Evolutionary conservation across 2,329 filamentous ascomycete species (phyloP), one percentile per base, ranked within the genome.

Genomic region (Colletotrichum sidae): DNA sequence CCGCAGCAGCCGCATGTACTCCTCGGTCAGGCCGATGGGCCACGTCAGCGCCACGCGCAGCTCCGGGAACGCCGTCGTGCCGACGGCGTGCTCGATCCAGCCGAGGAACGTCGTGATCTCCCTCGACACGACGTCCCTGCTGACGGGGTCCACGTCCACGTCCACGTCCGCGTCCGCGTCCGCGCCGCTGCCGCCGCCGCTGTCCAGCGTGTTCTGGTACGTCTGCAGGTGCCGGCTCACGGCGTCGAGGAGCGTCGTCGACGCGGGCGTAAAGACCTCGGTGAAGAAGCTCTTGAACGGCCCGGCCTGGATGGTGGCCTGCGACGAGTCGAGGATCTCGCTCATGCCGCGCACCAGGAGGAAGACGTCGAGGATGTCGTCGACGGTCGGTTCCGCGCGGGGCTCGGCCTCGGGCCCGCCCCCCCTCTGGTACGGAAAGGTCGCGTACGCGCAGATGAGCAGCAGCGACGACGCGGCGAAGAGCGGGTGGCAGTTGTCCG

Each of bases 381-480:
- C 72, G 2, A 78, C 55, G 1, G 66, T 67, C 8, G 75, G 71
- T 8, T 65, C 57, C 10, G 67, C 69, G 7, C 65, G 54, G 17
- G 17, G 17, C 17, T 17, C 17, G 17, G 17, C 17, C 10, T 44
- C 46, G 25, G 25, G 25, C 6, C 55, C 34, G 61, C 13, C 0
- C 8, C 56, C 50, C n/a, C 68, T 55, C 2, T 70, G 70, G 6
- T 65, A 49, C 1, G 72, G 64, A 9, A 75, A 67, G 1, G 73
- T 65, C 0, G 75, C 74, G 38, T 74, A 79, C 0, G 73, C 73
- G 13, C 72, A 70, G n/a, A 79, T 72, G 8, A 72, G 67, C 0
- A 79, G 67, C 10, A 79, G 38, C 2, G 74, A 76, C 0, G 76
- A 72, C 1, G 75, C 70, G 3, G 73, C 62, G 56, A 79, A 79